A percentile compares a stretch with the other conserved stretches of the same genome.
Conservation (phyloP, 805 yeast genomes). For the Starmerella kuoi region DNA sequence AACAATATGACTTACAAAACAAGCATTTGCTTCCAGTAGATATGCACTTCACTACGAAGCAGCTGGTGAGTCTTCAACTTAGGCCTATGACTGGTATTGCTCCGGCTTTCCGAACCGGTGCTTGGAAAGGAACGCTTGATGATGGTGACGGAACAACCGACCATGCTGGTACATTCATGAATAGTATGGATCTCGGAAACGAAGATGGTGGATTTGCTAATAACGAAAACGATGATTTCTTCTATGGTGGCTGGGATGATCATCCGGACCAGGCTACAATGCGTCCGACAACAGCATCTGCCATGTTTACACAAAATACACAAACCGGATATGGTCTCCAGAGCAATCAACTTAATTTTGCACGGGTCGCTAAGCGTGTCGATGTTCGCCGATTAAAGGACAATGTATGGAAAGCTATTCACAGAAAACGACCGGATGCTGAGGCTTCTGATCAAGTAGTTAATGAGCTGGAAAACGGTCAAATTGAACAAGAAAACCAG, state of each 20-base stretch:
- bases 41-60: slow-evolving; percentile 54
- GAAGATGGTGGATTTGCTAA: neutral
- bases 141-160: neutral
- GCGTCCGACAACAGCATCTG: slow-evolving; percentile 15
- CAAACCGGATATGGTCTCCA: slow-evolving; percentile 2
- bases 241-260: slow-evolving; percentile 15
- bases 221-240: slow-evolving; percentile 8
- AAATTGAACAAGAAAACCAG: neutral
- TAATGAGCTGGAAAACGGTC: too few species aligned
- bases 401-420: slow-evolving; percentile 52
- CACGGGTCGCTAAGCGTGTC: slow-evolving; percentile 65
- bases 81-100: slow-evolving; percentile 39
- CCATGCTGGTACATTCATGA: neutral
- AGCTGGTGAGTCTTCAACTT: slow-evolving; percentile 52
- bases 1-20: slow-evolving; percentile 30
- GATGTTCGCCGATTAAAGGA: slow-evolving; percentile 63
- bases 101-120: slow-evolving; percentile 12
- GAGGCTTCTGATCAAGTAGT: neutral
- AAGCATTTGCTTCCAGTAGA: slow-evolving; percentile 59
- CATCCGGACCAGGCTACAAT: neutral
- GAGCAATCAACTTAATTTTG: slow-evolving; percentile 38
- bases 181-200: neutral
- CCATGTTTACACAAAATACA: slow-evolving; percentile 10
- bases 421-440: neutral
- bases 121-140: slow-evolving; percentile 3